Conservation (phyloP, 2,329 filamentous ascomycete genomes). For the Bertia moriformis region DNA sequence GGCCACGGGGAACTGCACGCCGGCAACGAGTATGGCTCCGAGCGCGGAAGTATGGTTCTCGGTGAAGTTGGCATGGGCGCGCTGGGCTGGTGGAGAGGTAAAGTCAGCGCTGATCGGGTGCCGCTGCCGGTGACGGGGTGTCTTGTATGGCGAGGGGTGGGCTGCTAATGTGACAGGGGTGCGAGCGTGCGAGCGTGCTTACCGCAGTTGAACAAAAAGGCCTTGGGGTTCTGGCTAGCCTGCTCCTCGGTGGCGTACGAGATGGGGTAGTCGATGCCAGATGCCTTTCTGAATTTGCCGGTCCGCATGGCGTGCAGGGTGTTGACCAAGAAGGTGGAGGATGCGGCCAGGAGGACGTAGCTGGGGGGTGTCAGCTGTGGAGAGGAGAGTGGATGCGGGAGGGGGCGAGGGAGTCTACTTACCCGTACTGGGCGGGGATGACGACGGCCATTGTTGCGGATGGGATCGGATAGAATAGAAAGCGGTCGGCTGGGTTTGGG, state of each 20-base stretch:
- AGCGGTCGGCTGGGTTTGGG: too few relatives aligned
- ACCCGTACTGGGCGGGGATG: constrained; percentile 35
- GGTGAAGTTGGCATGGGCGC: constrained; percentile 47
- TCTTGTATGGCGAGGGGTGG: not conserved
- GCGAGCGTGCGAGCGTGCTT: too few relatives aligned
- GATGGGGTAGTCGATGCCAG: constrained; percentile 39
- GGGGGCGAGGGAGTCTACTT: constrained; percentile 13
- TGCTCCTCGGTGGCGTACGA: constrained; percentile 38
- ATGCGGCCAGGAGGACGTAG: constrained; percentile 44
- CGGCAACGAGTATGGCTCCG: constrained; percentile 35
- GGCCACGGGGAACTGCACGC: constrained; percentile 34
- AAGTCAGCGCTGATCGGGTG: too few relatives aligned
- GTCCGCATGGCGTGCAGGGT: constrained; percentile 32
- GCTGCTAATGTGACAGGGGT: not conserved
- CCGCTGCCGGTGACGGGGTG: not conserved
- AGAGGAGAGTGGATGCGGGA: not conserved
- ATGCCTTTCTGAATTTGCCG: constrained; percentile 29
- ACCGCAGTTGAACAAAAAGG: constrained; percentile 49
- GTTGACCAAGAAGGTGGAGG: constrained; percentile 43
- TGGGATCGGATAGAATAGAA: too few relatives aligned
- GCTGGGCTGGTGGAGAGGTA: constrained; percentile 22
- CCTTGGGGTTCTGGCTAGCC: constrained; percentile 36
- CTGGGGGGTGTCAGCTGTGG: constrained; percentile 16
- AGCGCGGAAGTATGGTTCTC: constrained; percentile 44
- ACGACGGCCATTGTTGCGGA: constrained; percentile 24